Evolutionary conservation across 768 basidiomycete species (phyloP).

Genomic region (Leccinum truebloodii): DNA sequence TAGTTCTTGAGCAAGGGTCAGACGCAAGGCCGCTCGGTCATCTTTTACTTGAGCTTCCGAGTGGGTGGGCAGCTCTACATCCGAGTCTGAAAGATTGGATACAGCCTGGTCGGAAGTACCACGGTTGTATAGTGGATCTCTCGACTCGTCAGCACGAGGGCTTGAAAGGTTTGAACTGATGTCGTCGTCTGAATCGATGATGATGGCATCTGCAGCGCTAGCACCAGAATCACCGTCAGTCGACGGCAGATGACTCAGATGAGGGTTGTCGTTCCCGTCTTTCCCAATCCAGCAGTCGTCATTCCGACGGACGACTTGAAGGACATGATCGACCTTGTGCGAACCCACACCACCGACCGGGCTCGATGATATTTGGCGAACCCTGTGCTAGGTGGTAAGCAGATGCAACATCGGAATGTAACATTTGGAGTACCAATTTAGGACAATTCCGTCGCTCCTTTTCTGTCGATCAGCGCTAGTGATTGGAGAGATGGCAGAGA

Average conservation of each 20-base stretch:
- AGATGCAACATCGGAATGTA: background rate
- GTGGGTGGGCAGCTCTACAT: conserved; percentile 7
- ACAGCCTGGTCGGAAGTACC: conserved; percentile 1
- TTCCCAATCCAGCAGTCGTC: background rate
- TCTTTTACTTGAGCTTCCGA: conserved; percentile 3
- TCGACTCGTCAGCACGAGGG: background rate
- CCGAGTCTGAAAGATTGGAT: conserved; percentile 11
- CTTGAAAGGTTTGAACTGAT: background rate
- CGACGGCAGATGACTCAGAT: background rate
- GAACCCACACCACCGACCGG: conserved; percentile 2
- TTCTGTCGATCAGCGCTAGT: conserved; percentile 8
- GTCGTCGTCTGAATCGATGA: conserved; percentile 25
- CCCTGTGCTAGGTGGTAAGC: conserved; percentile 20
- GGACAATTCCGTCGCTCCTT: conserved; percentile 30
- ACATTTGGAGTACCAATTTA: conserved; percentile 29
- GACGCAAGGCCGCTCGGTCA: background rate
- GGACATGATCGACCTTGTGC: background rate
- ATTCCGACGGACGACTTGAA: background rate
- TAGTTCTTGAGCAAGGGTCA: conserved; percentile 4
- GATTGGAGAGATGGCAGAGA: background rate
- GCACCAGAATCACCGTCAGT: conserved; percentile 10
- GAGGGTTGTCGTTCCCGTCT: background rate
- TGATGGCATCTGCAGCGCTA: conserved; percentile 22
- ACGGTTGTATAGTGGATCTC: background rate
- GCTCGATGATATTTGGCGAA: conserved; percentile 8